Percentiles rank a stretch among this genome's conserved stretches.
Conservation (phyloP, 2,329 filamentous ascomycete genomes). For the Zymoseptoria crescenta region DNA sequence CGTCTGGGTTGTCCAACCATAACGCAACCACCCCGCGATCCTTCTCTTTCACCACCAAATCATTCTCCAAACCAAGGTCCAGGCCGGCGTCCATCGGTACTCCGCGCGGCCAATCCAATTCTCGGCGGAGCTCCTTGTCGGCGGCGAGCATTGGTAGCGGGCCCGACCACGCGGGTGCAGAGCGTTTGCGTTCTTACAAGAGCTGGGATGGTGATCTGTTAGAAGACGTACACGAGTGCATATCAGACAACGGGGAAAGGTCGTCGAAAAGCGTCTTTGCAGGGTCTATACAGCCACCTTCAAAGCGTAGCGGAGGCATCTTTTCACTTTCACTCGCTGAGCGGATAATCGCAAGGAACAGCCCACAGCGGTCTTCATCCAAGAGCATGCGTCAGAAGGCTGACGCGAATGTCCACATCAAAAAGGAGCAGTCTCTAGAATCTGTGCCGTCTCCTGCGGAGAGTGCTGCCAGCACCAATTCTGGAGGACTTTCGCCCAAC, state of each 20-base stretch:
- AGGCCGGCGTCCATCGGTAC: background rate
- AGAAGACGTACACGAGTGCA: background rate
- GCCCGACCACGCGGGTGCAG: background rate
- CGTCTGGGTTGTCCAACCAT: constrained; percentile 64
- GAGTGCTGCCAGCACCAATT: constrained; percentile 6
- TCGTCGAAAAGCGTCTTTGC: background rate
- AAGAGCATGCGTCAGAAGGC: background rate
- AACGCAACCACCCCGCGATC: constrained; percentile 34
- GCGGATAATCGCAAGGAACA: background rate
- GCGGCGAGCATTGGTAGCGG: constrained; percentile 4
- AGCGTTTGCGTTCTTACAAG: background rate
- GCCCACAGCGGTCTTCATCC: constrained; percentile 2
- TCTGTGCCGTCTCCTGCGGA: background rate
- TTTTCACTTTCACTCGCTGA: background rate
- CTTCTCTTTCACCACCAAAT: constrained; percentile 2
- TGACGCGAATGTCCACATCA: constrained; percentile 13
- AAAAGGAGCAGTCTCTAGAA: background rate
- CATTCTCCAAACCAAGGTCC: background rate
- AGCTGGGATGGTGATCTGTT: background rate
- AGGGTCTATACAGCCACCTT: background rate
- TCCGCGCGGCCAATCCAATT: background rate
- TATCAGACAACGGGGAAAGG: background rate
- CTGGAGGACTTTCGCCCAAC: constrained; percentile 1
- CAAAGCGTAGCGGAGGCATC: background rate
- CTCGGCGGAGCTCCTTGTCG: constrained; percentile 15